Base-by-base conservation (phyloP, 805 yeast genomes). In the Jamesozyma lodderae region DNA sequence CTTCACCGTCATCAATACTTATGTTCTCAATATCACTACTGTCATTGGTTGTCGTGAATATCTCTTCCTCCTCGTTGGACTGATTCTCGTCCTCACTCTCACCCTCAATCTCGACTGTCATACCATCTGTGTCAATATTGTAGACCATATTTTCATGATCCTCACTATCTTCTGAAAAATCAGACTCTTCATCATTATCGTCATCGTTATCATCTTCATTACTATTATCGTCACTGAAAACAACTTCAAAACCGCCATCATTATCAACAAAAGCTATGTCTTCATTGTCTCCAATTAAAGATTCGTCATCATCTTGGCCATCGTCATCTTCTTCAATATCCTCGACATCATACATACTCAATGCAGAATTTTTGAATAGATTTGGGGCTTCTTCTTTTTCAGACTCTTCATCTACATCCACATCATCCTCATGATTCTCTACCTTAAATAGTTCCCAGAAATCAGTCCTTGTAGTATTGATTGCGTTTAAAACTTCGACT, bases 341-440 rank as follows among this genome's bases (percentile, higher is more conserved):
- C 24, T 72, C 83, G 28, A 83, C 79, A 49, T 90, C 96, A 55
- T 81, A 90, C 94, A 90, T 88, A 1, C 96, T 96, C 29, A 90
- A 67, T 0, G 96, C 84, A 0, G 96, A 88, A 55, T 92, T 88
- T 28, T 81, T 68, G 59, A 90, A 77, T 52, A 88, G 66, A 55
- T 88, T 88, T 0, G 94, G 87, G 0, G 87, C 75, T 37, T 85
- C 90, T 37, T 81, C 94, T 26, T 73, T 77, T 16, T 65, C 64
- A 30, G 65, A 67, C 26, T 79, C 85, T 20, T 72, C 76, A n/a
- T 76, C 83, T 16, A 62, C 70, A 16, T 62, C 73, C 14, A 64
- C 73, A 13, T 67, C 72, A 20, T 74, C 72, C 27, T 79, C 90
- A 23, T 73, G 79, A 31, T 69, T 73, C 27, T 68, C 77, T 6